Evolutionary conservation across 306 rosid species (phyloP).

Genomic region (Herpetospermum pedunculosum): DNA sequence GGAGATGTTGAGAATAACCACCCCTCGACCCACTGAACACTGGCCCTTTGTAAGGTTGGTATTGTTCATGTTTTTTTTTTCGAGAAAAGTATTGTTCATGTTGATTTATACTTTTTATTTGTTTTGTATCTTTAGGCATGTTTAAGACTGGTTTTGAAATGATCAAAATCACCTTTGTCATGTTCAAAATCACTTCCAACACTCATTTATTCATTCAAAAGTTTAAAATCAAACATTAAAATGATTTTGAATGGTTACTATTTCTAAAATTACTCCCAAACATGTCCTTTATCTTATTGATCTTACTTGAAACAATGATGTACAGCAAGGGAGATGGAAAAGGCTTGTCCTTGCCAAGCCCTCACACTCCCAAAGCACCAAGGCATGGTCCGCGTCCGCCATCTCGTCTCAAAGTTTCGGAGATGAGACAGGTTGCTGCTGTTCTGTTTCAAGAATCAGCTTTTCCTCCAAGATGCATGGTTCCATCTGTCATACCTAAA

Average conservation of each 20-base stretch:
- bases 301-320: slow-evolving; percentile 4
- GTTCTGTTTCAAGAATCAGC: slow-evolving; percentile 82
- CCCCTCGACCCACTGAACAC: slow-evolving; percentile 63
- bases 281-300: no score
- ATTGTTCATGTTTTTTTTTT: background rate
- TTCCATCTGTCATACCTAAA: slow-evolving; percentile 58
- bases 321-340: slow-evolving; percentile 66
- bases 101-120: background rate
- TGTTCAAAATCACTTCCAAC: no score
- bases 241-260: no score
- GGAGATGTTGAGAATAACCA: slow-evolving; percentile 56
- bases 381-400: slow-evolving; percentile 87
- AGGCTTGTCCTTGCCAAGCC: slow-evolving; percentile 42
- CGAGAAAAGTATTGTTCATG: slow-evolving; percentile 1
- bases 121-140: background rate
- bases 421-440: slow-evolving; percentile 85
- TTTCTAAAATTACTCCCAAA: no score
- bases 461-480: slow-evolving; percentile 58
- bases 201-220: no score
- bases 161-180: no score
- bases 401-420: slow-evolving; percentile 77
- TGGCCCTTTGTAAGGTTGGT: slow-evolving; percentile 73
- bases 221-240: no score
- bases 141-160: no score
- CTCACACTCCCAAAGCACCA: slow-evolving; percentile 88